Base-by-base conservation (phyloP, 768 basidiomycete species). In the Calvatia gigantea region DNA sequence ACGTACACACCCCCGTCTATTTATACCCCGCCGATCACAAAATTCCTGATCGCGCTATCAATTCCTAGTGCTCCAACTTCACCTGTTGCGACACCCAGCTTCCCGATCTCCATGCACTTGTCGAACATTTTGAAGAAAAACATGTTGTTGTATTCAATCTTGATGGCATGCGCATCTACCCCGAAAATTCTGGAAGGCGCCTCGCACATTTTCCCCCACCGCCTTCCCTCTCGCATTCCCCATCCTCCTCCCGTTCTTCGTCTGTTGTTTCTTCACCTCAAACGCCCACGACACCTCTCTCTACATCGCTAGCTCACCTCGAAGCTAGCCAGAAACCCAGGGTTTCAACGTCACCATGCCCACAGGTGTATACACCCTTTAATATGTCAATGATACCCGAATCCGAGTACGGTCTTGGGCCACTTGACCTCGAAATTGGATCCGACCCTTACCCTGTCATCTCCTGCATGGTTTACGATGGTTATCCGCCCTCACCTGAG, bases 71-170 rank as follows among this genome's bases (percentile, higher is more conserved):
- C 55, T 63, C 65, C 5, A 65, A 81, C 67, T 81, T 77, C 61
- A 71, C 69, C 29, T 81, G 82, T 60, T 81, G 81, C 60, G 75
- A 74, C 38, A 66, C 72, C 41, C 64, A 68, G 19, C 73, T 80
- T 28, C 61, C 72, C 4, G 76, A 79, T 65, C 67, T 81, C 35
- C 81, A 82, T 60, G 74, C 72, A 35, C 71, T 81, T 17, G 68
- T 82, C 50, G 76, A 78, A 59, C 83, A 82, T 58, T 77, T 78
- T 47, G 80, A 81, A 58, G 72, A 74, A 60, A 59, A 67, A 15
- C 70, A 71, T 54, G 53, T 68, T 29, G 58, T 64, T 21, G 63
- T 62, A 11, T 48, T 64, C 17, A 57, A 60, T 31, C 57, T 62
- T 6, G 65, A 68, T 51, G 72, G 70, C 35, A 71, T 68, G 39